phyloP scores from a whole-genome alignment of 164 flowering plant species.

The Piper longum region DNA sequence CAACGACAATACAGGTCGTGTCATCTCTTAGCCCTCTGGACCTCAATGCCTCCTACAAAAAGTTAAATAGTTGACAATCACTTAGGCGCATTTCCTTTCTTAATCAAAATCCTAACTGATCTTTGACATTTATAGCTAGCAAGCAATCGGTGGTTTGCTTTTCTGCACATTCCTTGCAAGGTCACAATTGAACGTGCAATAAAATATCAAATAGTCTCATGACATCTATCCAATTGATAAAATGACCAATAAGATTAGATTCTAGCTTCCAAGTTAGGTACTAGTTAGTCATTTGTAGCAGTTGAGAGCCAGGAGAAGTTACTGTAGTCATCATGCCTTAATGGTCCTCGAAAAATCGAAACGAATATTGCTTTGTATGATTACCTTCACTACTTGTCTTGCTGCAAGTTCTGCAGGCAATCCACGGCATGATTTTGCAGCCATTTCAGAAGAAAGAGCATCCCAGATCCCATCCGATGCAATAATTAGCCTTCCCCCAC shows the following conservation, averaged over 20 bases:
- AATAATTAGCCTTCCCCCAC: constrained; percentile 79
- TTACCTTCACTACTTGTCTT: constrained; percentile 78
- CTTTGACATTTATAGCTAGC: too few species aligned
- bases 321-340: background rate
- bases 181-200: too few species aligned
- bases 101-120: too few species aligned
- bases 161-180: too few species aligned
- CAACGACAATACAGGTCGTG: constrained; percentile 83
- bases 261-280: too few species aligned
- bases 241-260: too few species aligned
- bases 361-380: background rate
- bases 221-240: too few species aligned
- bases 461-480: constrained; percentile 98
- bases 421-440: constrained; percentile 74
- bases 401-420: constrained; percentile 92
- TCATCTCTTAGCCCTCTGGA: constrained; percentile 79
- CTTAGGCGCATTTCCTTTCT: too few species aligned
- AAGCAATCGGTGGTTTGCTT: too few species aligned
- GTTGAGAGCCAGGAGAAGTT: too few species aligned
- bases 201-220: too few species aligned
- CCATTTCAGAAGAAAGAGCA: constrained; percentile 63
- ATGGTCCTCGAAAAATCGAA: background rate
- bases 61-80: background rate
- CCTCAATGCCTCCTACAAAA: constrained; percentile 59
- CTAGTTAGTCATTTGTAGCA: too few species aligned